Evolutionary conservation across 208 protist genomes (phyloP), one percentile per base, ranked within the genome.

Genomic region (Leishmania major): DNA sequence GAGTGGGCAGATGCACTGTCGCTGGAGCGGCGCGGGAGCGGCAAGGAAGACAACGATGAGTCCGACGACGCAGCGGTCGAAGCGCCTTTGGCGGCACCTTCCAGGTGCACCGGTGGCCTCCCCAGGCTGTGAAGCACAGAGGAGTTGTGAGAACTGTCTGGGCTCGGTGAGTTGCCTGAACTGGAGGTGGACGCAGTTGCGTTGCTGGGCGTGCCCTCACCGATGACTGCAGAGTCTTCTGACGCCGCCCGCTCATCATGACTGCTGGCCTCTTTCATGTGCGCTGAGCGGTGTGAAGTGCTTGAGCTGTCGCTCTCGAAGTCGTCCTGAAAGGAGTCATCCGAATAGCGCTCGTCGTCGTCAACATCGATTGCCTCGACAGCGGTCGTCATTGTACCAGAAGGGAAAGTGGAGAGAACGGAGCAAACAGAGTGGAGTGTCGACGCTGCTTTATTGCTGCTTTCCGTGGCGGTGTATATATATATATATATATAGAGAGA

Each of bases 261-360:
- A 1, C 49, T 22, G 0, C 31, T 5, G 4, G 19, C n/a, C 31
- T 55, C 72, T 47, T 35, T 43, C 25, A 28, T 28, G 55, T 75
- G 28, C 8, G 37, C 47, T 10, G 59, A 45, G 6, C 59, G 55
- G 47, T 64, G 51, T 43, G 78, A 66, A 0, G 62, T 75, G 53
- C 43, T 73, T 6, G 49, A 22, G 31, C 57, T 67, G 28, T 80
- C 82, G 72, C 78, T 87, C 69, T 91, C 88, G 67, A 91, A 91
- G 62, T 89, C 86, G 72, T 89, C 86, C 43, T 87, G 80, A 72
- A 87, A 89, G 15, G 85, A 87, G 43, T 89, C 84, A 7, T 88
- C 83, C 28, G 43, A 74, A 81, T 91, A 91, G 47, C 75, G 43
- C 25, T 79, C 83, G 47, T 78, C 72, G 70, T 69, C 78, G 6